A percentile compares a stretch with the other conserved stretches of the same genome.
Conservation (phyloP, 2,329 filamentous ascomycete species). For the Tympanopsis confertula region DNA sequence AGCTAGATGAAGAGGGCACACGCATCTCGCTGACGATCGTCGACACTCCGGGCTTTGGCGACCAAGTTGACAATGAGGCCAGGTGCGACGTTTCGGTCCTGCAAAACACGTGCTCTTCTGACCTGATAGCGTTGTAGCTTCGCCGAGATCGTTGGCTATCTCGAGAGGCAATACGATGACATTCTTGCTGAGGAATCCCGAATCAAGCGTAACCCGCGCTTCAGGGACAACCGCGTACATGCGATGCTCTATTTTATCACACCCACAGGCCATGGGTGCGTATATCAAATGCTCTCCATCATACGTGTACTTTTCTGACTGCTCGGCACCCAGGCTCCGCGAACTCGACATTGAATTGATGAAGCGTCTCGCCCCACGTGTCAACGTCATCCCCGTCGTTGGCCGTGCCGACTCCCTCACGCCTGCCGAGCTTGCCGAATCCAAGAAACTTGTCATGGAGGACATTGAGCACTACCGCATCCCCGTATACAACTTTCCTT, state of each 20-base stretch:
- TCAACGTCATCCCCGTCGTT: slow-evolving; percentile 98
- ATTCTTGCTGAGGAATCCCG: slow-evolving; percentile 98
- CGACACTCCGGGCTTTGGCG: slow-evolving; percentile 94
- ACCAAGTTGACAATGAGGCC: slow-evolving; percentile 98
- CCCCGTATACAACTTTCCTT: slow-evolving; percentile 99
- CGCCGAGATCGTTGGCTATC: slow-evolving; percentile 92
- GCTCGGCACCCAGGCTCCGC: slow-evolving; percentile 55
- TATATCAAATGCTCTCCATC: slow-evolving; percentile 6
- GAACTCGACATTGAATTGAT: slow-evolving; percentile 99
- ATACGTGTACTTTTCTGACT: slow-evolving; percentile 2
- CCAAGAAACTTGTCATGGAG: slow-evolving; percentile 99
- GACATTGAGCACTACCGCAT: slow-evolving; percentile 99
- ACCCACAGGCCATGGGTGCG: slow-evolving; percentile 85
- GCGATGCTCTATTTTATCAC: slow-evolving; percentile 99
- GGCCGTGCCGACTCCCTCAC: slow-evolving; percentile 97
- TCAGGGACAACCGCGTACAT: slow-evolving; percentile 97
- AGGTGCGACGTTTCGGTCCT: slow-evolving; percentile 45
- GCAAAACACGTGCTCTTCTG: slow-evolving; percentile 3
- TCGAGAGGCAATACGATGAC: slow-evolving; percentile 98
- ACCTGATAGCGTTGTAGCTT: too few species aligned
- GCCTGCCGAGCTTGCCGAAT: slow-evolving; percentile 90
- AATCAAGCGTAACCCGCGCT: slow-evolving; percentile 99
- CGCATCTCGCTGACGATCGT: slow-evolving; percentile 97
- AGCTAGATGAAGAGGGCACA: slow-evolving; percentile 95
- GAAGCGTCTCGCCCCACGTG: slow-evolving; percentile 94